Conservation (phyloP, 441 rosid genomes). For the Daphne laureola region DNA sequence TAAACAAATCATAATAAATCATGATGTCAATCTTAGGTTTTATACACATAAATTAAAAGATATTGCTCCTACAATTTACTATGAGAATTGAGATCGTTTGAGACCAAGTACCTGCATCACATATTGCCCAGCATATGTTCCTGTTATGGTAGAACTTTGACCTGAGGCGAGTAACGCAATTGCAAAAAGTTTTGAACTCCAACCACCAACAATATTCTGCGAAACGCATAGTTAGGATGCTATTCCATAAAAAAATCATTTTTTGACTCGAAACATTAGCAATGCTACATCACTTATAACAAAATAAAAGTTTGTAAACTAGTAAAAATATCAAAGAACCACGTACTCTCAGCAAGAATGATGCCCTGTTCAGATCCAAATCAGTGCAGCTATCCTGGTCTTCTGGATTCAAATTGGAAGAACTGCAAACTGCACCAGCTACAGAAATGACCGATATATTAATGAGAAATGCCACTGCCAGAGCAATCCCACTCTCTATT, state of each 20-base stretch:
- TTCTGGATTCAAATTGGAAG: constrained; percentile 44
- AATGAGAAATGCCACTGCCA: constrained; percentile 77
- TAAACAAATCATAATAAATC: too few relatives aligned
- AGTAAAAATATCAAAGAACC: neutral
- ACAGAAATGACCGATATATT: constrained; percentile 80
- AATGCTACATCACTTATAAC: too few relatives aligned
- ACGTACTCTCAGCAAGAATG: constrained; percentile 76
- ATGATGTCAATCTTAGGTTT: too few relatives aligned
- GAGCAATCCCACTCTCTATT: constrained; percentile 92
- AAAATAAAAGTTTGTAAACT: too few relatives aligned
- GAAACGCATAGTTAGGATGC: neutral
- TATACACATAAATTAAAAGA: too few relatives aligned
- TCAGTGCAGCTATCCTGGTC: constrained; percentile 64
- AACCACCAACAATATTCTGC: constrained; percentile 82
- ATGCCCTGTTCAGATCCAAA: constrained; percentile 85
- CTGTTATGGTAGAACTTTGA: constrained; percentile 96
- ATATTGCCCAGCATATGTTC: constrained; percentile 94
- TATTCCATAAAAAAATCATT: neutral
- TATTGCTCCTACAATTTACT: too few relatives aligned
- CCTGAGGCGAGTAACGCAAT: constrained; percentile 88
- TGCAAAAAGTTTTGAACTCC: constrained; percentile 85
- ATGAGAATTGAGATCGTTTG: neutral
- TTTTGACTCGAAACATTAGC: too few relatives aligned
- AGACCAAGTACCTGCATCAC: constrained; percentile 73
- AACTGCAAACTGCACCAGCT: constrained; percentile 79